phyloP scores from a whole-genome alignment of 2,329 filamentous ascomycete species.

The Cytospora piceicola region DNA sequence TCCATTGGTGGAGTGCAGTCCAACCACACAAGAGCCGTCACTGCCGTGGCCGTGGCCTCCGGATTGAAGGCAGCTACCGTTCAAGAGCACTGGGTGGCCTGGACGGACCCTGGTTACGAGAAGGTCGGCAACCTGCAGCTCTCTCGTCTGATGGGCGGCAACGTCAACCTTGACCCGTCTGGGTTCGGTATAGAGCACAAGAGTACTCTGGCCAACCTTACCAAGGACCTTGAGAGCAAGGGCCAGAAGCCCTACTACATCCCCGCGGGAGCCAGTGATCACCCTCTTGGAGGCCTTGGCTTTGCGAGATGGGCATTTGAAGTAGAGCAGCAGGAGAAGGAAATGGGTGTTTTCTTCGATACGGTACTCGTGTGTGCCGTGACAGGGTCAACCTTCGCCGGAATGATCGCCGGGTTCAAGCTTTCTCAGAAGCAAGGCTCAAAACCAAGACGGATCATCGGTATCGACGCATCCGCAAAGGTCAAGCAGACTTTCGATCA shows the following conservation, averaged over 20 bases:
- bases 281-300: constrained; percentile 70
- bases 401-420: constrained; percentile 75
- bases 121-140: constrained; percentile 74
- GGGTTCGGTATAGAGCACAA: constrained; percentile 73
- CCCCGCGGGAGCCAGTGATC: constrained; percentile 71
- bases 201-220: constrained; percentile 57
- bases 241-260: constrained; percentile 72
- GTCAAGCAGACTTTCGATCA: constrained; percentile 65
- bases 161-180: constrained; percentile 62
- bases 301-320: constrained; percentile 75
- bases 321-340: constrained; percentile 64
- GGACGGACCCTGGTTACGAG: constrained; percentile 61
- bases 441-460: constrained; percentile 60
- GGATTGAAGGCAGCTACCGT: constrained; percentile 62
- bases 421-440: constrained; percentile 56
- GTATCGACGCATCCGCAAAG: constrained; percentile 68
- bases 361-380: constrained; percentile 71
- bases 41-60: constrained; percentile 61
- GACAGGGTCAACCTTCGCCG: constrained; percentile 71
- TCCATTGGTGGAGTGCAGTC: constrained; percentile 71
- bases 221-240: constrained; percentile 53
- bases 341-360: constrained; percentile 67
- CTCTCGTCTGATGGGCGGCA: constrained; percentile 68
- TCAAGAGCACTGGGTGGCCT: constrained; percentile 72
- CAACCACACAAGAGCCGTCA: constrained; percentile 71